These are phyloP conservation scores for Antitrichia curtipendula DNA, from an alignment of 225 moss, liverwort and hornwort species.

Conservation along the genomic window DNA sequence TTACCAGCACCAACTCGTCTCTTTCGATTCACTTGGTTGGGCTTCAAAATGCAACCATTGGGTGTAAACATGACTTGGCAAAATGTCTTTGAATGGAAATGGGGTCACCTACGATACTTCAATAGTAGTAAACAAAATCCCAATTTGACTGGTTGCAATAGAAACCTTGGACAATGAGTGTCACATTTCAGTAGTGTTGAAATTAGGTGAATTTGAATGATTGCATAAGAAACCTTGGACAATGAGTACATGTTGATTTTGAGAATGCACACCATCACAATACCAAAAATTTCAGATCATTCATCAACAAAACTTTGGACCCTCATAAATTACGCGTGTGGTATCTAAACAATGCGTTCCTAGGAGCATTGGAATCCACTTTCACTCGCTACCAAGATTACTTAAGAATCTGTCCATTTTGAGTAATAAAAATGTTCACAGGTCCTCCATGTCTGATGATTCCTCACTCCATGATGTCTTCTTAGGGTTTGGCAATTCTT, in stretches of 20 bases:
- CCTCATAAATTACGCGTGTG: not conserved
- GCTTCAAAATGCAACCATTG: not conserved
- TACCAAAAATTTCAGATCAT: not conserved
- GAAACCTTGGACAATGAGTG: not conserved
- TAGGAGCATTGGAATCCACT: not conserved
- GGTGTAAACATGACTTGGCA: not conserved
- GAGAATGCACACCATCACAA: not conserved
- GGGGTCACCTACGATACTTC: not conserved
- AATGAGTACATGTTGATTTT: not conserved
- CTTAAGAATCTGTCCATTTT: not conserved
- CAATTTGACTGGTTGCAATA: not conserved
- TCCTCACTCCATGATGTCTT: not conserved
- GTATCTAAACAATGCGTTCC: not conserved
- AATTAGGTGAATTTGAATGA: not conserved
- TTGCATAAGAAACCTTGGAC: not conserved
- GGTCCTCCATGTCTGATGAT: not conserved
- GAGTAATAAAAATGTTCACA: not conserved
- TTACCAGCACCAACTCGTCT: not conserved
- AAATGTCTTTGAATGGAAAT: not conserved
- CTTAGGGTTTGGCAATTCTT: not conserved
- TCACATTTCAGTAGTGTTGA: too few species aligned
- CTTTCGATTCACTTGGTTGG: not conserved
- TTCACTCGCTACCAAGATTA: not conserved
- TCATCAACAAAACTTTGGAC: not conserved
- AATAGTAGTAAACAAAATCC: not conserved